Percentiles rank a stretch among this genome's conserved stretches.
Conservation (phyloP, 140 eudicot species). For the Bidens hawaiensis region DNA sequence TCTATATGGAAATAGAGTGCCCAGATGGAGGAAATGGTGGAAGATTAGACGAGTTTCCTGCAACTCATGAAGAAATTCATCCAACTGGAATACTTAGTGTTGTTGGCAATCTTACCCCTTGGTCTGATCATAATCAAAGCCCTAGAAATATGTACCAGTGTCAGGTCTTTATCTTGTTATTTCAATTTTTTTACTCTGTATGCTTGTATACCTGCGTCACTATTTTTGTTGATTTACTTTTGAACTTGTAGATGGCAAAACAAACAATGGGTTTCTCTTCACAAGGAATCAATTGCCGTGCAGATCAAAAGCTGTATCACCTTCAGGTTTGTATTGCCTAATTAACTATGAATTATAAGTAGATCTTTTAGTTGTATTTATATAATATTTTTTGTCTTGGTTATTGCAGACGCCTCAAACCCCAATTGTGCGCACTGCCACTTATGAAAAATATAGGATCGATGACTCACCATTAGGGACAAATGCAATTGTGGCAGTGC, state of each 20-base stretch:
- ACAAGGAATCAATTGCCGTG: constrained; percentile 73
- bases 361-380: neutral
- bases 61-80: constrained; percentile 96
- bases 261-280: constrained; percentile 98
- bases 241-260: constrained; percentile 72
- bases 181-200: neutral
- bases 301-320: constrained; percentile 95
- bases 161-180: constrained; percentile 49
- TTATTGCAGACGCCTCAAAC: constrained; percentile 90
- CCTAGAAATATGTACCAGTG: constrained; percentile 99
- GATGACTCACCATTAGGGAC: constrained; percentile 93
- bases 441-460: constrained; percentile 73
- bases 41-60: constrained; percentile 57
- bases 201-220: neutral
- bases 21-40: constrained; percentile 98
- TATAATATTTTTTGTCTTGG: neutral
- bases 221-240: neutral
- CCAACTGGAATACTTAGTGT: constrained; percentile 96
- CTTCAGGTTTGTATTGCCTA: constrained; percentile 65
- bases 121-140: constrained; percentile 99
- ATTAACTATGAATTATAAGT: neutral
- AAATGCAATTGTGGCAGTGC: constrained; percentile 96
- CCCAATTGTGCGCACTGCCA: constrained; percentile 81
- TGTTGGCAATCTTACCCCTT: constrained; percentile 95
- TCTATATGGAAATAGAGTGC: constrained; percentile 95